Evolutionary conservation across 2,329 filamentous ascomycete genomes (phyloP).

Genomic region (Nakataea oryzae): DNA sequence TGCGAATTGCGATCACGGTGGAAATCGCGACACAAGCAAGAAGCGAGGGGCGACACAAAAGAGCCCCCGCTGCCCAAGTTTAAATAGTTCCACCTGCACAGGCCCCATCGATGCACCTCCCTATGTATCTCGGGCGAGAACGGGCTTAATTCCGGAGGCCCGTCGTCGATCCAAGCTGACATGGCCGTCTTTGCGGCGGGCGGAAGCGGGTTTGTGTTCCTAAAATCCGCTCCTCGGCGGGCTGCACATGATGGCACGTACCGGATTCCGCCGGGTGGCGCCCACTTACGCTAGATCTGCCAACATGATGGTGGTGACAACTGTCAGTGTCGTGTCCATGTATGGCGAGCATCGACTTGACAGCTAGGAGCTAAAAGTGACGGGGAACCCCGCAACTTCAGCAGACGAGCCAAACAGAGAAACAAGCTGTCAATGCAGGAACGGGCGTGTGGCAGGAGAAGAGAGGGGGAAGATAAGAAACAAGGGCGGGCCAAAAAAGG

Average conservation of each 20-base stretch:
- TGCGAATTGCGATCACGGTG: no score
- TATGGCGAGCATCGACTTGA: no score
- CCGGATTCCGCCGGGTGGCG: no score
- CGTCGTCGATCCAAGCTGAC: background rate
- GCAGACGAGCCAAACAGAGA: no score
- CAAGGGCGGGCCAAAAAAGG: background rate
- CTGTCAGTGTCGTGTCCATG: no score
- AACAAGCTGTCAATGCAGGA: no score
- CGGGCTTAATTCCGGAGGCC: background rate
- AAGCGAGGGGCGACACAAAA: background rate
- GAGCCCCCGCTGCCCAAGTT: background rate
- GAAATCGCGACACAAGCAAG: no score
- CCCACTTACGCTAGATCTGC: no score
- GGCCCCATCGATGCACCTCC: background rate
- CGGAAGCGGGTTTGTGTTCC: background rate
- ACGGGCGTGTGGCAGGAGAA: background rate
- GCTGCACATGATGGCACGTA: no score
- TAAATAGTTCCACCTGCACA: background rate
- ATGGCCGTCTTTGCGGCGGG: background rate
- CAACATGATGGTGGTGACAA: no score
- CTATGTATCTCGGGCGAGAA: background rate
- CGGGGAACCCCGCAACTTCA: no score
- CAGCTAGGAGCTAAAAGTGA: no score
- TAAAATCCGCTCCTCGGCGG: background rate
- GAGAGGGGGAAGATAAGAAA: background rate